Evolutionary conservation across 768 basidiomycete species (phyloP).

Genomic region (Lenzites betulinus): DNA sequence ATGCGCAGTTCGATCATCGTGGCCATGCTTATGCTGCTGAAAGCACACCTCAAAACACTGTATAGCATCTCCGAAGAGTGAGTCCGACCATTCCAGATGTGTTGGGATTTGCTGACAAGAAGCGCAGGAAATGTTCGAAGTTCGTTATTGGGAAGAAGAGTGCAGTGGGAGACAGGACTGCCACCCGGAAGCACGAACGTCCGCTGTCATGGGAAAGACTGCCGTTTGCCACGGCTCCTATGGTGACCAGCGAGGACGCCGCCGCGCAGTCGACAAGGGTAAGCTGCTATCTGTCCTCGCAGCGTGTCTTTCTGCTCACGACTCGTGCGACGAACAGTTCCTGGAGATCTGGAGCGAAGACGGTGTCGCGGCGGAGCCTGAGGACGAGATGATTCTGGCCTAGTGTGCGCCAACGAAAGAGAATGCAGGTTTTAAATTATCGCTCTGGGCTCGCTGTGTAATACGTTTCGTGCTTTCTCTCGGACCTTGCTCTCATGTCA

Average conservation of each 20-base stretch:
- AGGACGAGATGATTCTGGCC: slow-evolving; percentile 31
- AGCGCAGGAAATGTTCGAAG: slow-evolving; percentile 83
- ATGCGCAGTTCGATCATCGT: slow-evolving; percentile 75
- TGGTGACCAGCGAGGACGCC: slow-evolving; percentile 64
- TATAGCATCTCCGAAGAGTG: slow-evolving; percentile 94
- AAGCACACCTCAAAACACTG: slow-evolving; percentile 77
- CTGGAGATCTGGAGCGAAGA: slow-evolving; percentile 83
- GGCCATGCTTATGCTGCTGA: slow-evolving; percentile 85
- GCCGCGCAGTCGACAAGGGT: slow-evolving; percentile 66
- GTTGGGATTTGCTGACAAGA: background rate
- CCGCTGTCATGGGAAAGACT: slow-evolving; percentile 75
- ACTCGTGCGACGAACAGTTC: slow-evolving; percentile 46
- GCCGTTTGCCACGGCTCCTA: slow-evolving; percentile 61
- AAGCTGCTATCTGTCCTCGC: slow-evolving; percentile 25
- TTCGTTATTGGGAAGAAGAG: slow-evolving; percentile 89
- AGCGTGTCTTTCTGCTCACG: slow-evolving; percentile 15
- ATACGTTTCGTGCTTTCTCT: slow-evolving; percentile 1
- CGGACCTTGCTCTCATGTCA: background rate
- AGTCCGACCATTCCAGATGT: slow-evolving; percentile 31
- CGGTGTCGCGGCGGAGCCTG: slow-evolving; percentile 66
- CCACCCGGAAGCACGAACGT: slow-evolving; percentile 58
- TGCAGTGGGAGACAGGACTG: slow-evolving; percentile 82
- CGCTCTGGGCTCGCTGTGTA: background rate
- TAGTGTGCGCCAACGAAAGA: background rate
- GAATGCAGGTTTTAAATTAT: slow-evolving; percentile 2